Base-by-base conservation (phyloP, 2,329 filamentous ascomycete species). In the Fonsecaea pedrosoi region DNA sequence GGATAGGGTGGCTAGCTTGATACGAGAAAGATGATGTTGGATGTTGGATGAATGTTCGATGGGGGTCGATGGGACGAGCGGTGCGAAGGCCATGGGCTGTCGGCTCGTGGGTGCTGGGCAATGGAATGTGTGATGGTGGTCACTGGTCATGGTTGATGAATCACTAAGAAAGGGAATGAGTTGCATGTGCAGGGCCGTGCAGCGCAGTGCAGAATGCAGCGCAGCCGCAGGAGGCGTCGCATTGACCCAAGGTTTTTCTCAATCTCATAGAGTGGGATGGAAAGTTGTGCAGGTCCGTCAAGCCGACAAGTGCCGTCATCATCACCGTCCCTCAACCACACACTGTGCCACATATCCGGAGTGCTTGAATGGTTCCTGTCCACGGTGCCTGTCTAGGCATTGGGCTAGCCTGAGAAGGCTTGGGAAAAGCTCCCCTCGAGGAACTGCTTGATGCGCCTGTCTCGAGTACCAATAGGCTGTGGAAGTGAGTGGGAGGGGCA, bases 221-320 rank as follows among this genome's bases (percentile, higher is more conserved):
- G 40, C 40, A 42, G 40, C 25, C 25, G 25, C 25, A 25, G 25
- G 25, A 3, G 35, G 35, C 35, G 35, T 37, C 21, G 45, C 45
- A 50, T 48, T 48, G 42, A 48, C 42, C 42, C 21, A 9, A 21
- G n/a, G 25, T 54, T 5, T 42, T 13, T 18, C 30, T 53, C 12
- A 35, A 53, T 25, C 25, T 25, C 25, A 25, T 25, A 13, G 35
- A 38, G 32, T 15, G 38, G 38, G 38, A 42, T 42, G 38, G 12
- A 42, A 42, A 42, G 38, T 45, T 50, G 59, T 21, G 54, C 54
- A 54, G 45, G 55, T 13, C 45, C 8, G 50, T 53, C 30, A 59
- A 60, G 55, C 56, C 54, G 55, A 45, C 40, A 53, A 25, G 40
- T 50, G 62, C 62, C 53, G 60, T 63, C 60, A 57, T 54, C 60